These are phyloP conservation scores for Hippophae tibetana DNA, from an alignment of 306 rosid species.

Conservation along the genomic window DNA sequence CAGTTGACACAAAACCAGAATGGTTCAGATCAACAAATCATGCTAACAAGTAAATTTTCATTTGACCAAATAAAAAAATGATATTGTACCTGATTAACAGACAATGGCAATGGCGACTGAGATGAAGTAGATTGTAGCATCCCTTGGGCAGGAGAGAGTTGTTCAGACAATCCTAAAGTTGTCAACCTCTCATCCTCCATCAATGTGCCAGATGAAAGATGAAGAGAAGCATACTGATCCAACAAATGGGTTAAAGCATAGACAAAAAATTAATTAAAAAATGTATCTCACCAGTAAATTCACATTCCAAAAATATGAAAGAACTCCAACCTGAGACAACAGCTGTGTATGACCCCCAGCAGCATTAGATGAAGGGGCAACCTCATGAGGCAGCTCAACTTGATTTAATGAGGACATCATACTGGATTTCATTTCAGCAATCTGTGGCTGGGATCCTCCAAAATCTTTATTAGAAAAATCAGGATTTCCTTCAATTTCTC, in stretches of 20 bases:
- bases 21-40: background rate
- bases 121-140: constrained; percentile 56
- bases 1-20: constrained; percentile 13
- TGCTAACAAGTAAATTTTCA: background rate
- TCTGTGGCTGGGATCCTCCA: constrained; percentile 74
- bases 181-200: constrained; percentile 81
- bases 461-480: constrained; percentile 96
- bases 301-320: constrained; percentile 2
- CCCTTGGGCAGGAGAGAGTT: constrained; percentile 77
- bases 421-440: constrained; percentile 63
- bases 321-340: constrained; percentile 60
- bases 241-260: constrained; percentile 6
- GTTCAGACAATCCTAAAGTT: constrained; percentile 68
- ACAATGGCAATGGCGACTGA: constrained; percentile 38
- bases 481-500: constrained; percentile 98
- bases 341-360: constrained; percentile 65
- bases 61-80: constrained; percentile 2
- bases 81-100: constrained; percentile 55
- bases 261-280: background rate
- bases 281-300: background rate
- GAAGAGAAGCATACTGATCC: constrained; percentile 65
- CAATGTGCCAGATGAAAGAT: constrained; percentile 58
- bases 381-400: constrained; percentile 74
- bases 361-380: constrained; percentile 55
- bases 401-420: constrained; percentile 69